Evolutionary conservation across 805 yeast genomes (phyloP).

Genomic region (Helenozyma baotianmanensis): DNA sequence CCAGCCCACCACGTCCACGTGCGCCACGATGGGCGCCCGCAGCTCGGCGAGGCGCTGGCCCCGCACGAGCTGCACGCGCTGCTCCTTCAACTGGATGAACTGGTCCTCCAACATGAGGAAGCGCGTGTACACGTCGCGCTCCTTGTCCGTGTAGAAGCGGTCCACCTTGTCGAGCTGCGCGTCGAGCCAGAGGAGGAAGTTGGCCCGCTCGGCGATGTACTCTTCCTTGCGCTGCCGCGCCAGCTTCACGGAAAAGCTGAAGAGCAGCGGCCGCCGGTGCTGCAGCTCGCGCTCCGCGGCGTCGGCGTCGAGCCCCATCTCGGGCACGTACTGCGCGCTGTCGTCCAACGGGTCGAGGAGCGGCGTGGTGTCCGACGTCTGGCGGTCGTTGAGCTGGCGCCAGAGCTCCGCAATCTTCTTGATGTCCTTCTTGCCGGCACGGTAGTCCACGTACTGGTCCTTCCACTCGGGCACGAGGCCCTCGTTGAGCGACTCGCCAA

Average conservation of each 20-base stretch:
- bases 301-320: neutral
- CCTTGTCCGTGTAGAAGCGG: slow-evolving; percentile 55
- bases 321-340: slow-evolving; percentile 4
- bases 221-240: slow-evolving; percentile 16
- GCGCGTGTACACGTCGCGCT: slow-evolving; percentile 55
- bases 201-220: slow-evolving; percentile 15
- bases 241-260: slow-evolving; percentile 19
- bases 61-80: slow-evolving; percentile 37
- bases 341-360: slow-evolving; percentile 10
- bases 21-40: slow-evolving; percentile 4
- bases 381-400: slow-evolving; percentile 14
- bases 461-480: slow-evolving; percentile 86
- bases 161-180: slow-evolving; percentile 57
- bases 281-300: neutral
- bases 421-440: slow-evolving; percentile 52
- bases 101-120: slow-evolving; percentile 65
- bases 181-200: slow-evolving; percentile 67
- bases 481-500: slow-evolving; percentile 61
- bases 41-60: too few species aligned
- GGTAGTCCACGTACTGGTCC: slow-evolving; percentile 71
- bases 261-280: slow-evolving; percentile 16
- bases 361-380: slow-evolving; percentile 13
- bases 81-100: slow-evolving; percentile 57
- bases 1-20: too few species aligned
- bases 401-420: slow-evolving; percentile 26